Conservation (phyloP, 805 yeast genomes). For the Brettanomyces nanus region DNA sequence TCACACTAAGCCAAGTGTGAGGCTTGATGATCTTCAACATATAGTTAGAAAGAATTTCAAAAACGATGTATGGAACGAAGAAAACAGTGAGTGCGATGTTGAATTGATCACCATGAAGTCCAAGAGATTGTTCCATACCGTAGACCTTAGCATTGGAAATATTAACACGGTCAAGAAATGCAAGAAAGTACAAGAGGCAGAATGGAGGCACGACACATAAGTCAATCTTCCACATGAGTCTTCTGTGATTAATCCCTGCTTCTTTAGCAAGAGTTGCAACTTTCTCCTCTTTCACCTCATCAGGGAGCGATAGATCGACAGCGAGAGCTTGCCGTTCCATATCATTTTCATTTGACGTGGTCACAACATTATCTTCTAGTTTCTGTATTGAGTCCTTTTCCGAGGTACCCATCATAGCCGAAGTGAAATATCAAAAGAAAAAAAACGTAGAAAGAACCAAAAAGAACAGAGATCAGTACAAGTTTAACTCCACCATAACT, state of each 20-base stretch:
- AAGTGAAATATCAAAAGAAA: too few relatives aligned
- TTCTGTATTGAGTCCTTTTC: too few relatives aligned
- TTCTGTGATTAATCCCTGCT: slow-evolving; percentile 43
- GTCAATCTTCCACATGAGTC: slow-evolving; percentile 58
- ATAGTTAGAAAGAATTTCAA: slow-evolving; percentile 60
- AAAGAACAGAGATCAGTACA: too few relatives aligned
- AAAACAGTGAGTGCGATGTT: slow-evolving; percentile 60
- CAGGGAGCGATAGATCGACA: slow-evolving; percentile 10
- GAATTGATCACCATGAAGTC: slow-evolving; percentile 50
- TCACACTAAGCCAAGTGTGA: slow-evolving; percentile 51
- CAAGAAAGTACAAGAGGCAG: slow-evolving; percentile 62
- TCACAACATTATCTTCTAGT: not conserved
- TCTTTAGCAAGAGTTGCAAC: slow-evolving; percentile 33
- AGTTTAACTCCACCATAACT: too few relatives aligned
- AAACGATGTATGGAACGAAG: slow-evolving; percentile 60
- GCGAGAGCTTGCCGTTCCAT: not conserved
- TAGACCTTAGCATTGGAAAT: slow-evolving; percentile 74
- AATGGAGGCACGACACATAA: slow-evolving; percentile 69
- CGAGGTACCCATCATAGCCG: too few relatives aligned
- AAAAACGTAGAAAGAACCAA: too few relatives aligned
- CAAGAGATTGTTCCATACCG: slow-evolving; percentile 50
- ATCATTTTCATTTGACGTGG: not conserved
- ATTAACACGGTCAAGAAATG: slow-evolving; percentile 76
- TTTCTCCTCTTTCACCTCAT: slow-evolving; percentile 17
- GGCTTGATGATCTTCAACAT: slow-evolving; percentile 52